Base-by-base conservation (phyloP, 2,329 filamentous ascomycete genomes). In the Epichloe coenophiala region DNA sequence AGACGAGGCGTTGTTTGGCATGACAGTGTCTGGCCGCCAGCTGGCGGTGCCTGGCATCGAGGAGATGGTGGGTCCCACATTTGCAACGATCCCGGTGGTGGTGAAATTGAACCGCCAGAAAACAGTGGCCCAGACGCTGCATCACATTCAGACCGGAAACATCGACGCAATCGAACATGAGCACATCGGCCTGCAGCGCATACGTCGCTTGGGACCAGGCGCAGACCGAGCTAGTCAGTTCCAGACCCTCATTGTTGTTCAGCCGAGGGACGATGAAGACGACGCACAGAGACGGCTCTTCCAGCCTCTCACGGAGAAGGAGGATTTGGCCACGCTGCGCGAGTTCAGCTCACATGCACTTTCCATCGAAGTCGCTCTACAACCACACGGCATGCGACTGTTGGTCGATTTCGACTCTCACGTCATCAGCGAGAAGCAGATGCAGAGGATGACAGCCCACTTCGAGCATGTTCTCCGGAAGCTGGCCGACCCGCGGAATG, bases 1-100 rank as follows among this genome's bases (percentile, higher is more conserved):
- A 6, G 38, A 51, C 15, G 69, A 73, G 41, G 52, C 59, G 1
- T 17, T 60, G 8, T 65, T 63, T 42, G 64, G 61, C 1, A 51
- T 52, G 1, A 58, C 60, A 3, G 51, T 63, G 1, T 55, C 56
- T 0, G 63, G 64, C 1, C 58, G 63, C 3, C 54, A 60, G n/a
- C 57, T 57, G 1, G 50, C 57, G 1, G 48, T 66, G 1, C 37
- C 52, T 0, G 60, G 60, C 9, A 57, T 66, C 2, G 58, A 61
- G 33, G 49, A 52, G 19, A 56, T 64, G 3, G 54, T 56, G 3
- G 64, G 59, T 0, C 63, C 63, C 4, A 56, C 59, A 0, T 58
- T 66, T 13, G 56, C 60, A 13, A 63, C 60, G 1, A 55, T 65
- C 0, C 55, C 62, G 1, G 27, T 58, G 9, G 44, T 56, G 9